Percentiles rank a stretch among this genome's conserved stretches.
phyloP scores from a whole-genome alignment of 2,329 filamentous ascomycete species.

The Trichoderma sp. region DNA sequence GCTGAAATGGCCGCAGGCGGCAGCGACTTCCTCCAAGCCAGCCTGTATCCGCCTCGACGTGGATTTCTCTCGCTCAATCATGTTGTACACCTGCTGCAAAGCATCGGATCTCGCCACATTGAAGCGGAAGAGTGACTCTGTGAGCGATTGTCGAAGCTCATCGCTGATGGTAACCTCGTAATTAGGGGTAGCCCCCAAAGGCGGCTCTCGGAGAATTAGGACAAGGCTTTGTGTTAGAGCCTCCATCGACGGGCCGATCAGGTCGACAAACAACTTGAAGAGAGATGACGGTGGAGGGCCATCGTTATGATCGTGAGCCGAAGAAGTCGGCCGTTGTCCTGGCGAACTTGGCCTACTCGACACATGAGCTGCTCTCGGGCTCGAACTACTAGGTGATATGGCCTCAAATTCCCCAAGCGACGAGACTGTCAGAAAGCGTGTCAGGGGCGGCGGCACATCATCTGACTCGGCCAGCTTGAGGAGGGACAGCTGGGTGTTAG shows the following conservation, averaged over 20 bases:
- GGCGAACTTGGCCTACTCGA: neutral
- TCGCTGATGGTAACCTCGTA: slow-evolving; percentile 60
- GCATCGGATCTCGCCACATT: slow-evolving; percentile 68
- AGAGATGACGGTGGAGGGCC: slow-evolving; percentile 63
- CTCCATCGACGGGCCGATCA: slow-evolving; percentile 85
- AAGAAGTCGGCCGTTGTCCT: neutral
- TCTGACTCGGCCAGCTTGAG: slow-evolving; percentile 54
- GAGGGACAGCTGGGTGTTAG: slow-evolving; percentile 78
- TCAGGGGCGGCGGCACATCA: neutral
- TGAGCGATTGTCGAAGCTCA: slow-evolving; percentile 70
- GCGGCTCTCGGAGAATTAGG: slow-evolving; percentile 76
- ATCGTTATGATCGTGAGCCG: slow-evolving; percentile 20
- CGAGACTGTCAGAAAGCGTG: slow-evolving; percentile 2
- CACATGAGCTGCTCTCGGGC: neutral
- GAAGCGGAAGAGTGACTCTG: slow-evolving; percentile 72
- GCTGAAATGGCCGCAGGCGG: slow-evolving; percentile 88
- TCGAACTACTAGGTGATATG: neutral
- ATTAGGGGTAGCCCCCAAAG: slow-evolving; percentile 50
- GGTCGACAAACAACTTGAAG: slow-evolving; percentile 80
- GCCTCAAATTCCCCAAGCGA: slow-evolving; percentile 10
- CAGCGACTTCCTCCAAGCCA: slow-evolving; percentile 87
- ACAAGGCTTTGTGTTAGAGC: slow-evolving; percentile 80
- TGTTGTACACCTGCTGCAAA: slow-evolving; percentile 70
- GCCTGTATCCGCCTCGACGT: slow-evolving; percentile 69
- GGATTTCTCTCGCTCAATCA: slow-evolving; percentile 63